Base-by-base conservation (phyloP, 2,329 filamentous ascomycete genomes). In the Ascochyta viciae-villosae region DNA sequence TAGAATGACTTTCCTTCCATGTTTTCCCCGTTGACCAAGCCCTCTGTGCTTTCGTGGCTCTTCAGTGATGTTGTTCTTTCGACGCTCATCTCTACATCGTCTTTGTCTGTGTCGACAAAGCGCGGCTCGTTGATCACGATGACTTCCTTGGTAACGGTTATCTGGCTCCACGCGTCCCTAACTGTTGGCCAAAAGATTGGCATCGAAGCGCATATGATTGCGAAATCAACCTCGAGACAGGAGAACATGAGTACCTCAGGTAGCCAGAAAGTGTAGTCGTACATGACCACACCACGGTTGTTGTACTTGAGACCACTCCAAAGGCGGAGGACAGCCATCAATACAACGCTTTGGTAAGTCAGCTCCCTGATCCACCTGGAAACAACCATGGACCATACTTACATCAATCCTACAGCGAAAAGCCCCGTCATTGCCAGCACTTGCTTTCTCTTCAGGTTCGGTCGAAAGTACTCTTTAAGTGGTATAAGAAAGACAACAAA, bases 141-240 rank as follows among this genome's bases (percentile, higher is more conserved):
- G 27, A 75, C 68, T 57, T 74, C 72, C 35, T 66, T 65, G 4
- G 67, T 70, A 43, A 74, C 67, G n/a, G 71, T 70, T 29, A 74
- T 75, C 19, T 71, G 63, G 8, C 57, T 65, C 48, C 65, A 64
- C 8, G 61, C 60, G 8, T 58, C 47, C n/a, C 63, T 54, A 33
- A 75, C 58, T 19, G 64, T 57, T 2, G 72, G 72, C 73, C 73
- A 75, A 63, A 75, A 74, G 19, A 75, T 73, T n/a, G 73, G 73
- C 44, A 75, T 71, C 4, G 67, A 72, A 22, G 71, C 72, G 54
- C 66, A 71, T 27, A 74, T 71, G 46, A 75, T 73, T 5, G 73
- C 72, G 39, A 74, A 67, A 22, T 74, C 66, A 48, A 74, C 58
- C 48, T 75, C 72, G 35, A 75, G 63, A 39, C 57, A 66, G 26